Percentiles rank a stretch among this genome's conserved stretches.
phyloP scores from a whole-genome alignment of 2,329 filamentous ascomycete genomes.

The Aplosporella prunicola region DNA sequence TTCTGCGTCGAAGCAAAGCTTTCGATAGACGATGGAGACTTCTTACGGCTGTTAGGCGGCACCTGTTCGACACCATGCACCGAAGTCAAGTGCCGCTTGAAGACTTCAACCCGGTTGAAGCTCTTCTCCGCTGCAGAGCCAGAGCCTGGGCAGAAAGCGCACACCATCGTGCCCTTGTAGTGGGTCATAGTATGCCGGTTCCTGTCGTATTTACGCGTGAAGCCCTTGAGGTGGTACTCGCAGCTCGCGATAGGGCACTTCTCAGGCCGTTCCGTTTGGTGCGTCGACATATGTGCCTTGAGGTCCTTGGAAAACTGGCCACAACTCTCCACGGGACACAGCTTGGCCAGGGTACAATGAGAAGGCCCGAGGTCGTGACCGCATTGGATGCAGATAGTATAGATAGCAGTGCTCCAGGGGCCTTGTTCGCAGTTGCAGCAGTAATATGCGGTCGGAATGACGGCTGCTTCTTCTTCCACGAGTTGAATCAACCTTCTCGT shows the following conservation, averaged over 20 bases:
- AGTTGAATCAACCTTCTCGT: too few species aligned
- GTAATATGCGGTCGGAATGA: too few species aligned
- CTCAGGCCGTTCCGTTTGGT: slow-evolving; percentile 81
- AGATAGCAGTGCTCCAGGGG: too few species aligned
- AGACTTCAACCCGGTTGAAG: slow-evolving; percentile 91
- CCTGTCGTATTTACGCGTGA: slow-evolving; percentile 93
- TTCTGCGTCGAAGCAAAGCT: background rate
- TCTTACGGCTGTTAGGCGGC: slow-evolving; percentile 76
- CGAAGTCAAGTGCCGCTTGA: slow-evolving; percentile 85
- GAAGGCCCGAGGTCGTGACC: too few species aligned
- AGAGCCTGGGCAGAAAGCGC: slow-evolving; percentile 84
- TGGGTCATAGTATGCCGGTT: slow-evolving; percentile 89
- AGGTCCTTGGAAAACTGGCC: slow-evolving; percentile 82
- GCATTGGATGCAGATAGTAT: too few species aligned
- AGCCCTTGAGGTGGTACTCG: slow-evolving; percentile 86
- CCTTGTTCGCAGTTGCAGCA: too few species aligned
- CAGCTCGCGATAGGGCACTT: slow-evolving; percentile 90
- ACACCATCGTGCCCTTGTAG: slow-evolving; percentile 97
- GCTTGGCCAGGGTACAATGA: too few species aligned
- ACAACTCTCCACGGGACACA: slow-evolving; percentile 76
- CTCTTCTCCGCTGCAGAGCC: slow-evolving; percentile 87
- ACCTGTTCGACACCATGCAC: slow-evolving; percentile 91
- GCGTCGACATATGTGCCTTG: slow-evolving; percentile 89
- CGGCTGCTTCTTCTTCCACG: too few species aligned
- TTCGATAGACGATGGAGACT: slow-evolving; percentile 18